A percentile compares a stretch with the other conserved stretches of the same genome.
phyloP scores from a whole-genome alignment of 495 filamentous ascomycete species.

The Echria macrotheca region DNA sequence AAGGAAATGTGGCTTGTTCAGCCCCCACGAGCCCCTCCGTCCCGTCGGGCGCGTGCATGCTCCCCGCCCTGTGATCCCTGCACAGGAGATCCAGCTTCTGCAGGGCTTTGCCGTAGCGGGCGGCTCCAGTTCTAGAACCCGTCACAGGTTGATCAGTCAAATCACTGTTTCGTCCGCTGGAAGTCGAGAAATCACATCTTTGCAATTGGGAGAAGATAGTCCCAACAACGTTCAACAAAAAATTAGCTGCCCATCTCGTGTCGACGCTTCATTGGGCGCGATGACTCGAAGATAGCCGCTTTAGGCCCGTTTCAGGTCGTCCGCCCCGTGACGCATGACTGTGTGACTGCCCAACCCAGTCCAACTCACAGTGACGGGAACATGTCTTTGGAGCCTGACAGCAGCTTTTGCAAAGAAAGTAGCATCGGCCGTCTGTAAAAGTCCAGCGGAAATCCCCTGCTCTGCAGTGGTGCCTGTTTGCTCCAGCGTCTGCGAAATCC shows the following conservation, averaged over 20 bases:
- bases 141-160: too few species aligned
- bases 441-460: neutral
- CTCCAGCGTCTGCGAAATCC: neutral
- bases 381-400: constrained; percentile 20
- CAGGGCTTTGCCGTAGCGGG: neutral
- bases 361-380: constrained; percentile 2
- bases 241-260: constrained; percentile 14
- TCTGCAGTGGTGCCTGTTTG: constrained; percentile 7
- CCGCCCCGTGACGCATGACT: constrained; percentile 24
- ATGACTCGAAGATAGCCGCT: constrained; percentile 19
- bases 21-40: neutral
- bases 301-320: constrained; percentile 30
- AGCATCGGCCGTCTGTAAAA: too few species aligned
- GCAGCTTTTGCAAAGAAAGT: neutral
- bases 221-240: constrained; percentile 2
- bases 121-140: too few species aligned
- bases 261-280: constrained; percentile 25
- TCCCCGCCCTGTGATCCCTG: too few species aligned
- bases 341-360: constrained; percentile 31
- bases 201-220: too few species aligned
- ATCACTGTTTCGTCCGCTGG: too few species aligned
- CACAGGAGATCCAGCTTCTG: too few species aligned
- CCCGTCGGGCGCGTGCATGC: too few species aligned
- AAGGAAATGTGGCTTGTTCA: constrained; percentile 30
- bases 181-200: too few species aligned